Percentiles rank a stretch among this genome's conserved stretches.
phyloP scores from a whole-genome alignment of 2,329 filamentous ascomycete species.

The Lachnellula occidentalis region DNA sequence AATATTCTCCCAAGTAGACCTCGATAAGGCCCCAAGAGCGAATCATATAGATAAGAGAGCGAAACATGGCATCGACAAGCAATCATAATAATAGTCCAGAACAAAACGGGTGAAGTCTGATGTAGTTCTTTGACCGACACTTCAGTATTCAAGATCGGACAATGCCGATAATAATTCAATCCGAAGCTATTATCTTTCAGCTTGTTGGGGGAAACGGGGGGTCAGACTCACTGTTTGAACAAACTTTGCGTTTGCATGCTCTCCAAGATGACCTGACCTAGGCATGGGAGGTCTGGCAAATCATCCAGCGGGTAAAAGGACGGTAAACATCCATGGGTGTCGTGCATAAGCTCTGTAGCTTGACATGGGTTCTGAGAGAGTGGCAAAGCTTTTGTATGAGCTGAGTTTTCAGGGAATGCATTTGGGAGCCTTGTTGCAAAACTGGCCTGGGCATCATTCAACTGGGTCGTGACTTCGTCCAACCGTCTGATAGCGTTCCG shows the following conservation, averaged over 20 bases:
- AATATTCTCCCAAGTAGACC: conserved; percentile 6
- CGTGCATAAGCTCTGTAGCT: not conserved
- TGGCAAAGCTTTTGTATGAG: not conserved
- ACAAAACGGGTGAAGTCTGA: conserved; percentile 5
- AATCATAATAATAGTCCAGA: conserved; percentile 16
- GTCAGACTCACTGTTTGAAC: not conserved
- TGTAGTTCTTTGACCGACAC: conserved; percentile 1
- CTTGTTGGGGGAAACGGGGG: not conserved
- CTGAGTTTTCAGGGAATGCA: not conserved
- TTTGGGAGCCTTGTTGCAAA: not conserved
- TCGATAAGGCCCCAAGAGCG: conserved; percentile 5
- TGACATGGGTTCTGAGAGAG: not conserved
- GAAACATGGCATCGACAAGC: conserved; percentile 8
- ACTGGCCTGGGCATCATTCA: conserved; percentile 6
- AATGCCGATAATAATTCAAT: conserved; percentile 9
- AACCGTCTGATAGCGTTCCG: conserved; percentile 9
- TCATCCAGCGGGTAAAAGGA: not conserved
- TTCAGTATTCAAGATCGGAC: conserved; percentile 9
- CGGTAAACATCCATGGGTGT: not conserved
- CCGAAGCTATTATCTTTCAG: conserved; percentile 2
- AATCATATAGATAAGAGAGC: not conserved
- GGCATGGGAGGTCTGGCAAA: not conserved
- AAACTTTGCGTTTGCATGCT: not conserved
- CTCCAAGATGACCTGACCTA: not conserved
- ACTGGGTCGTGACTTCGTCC: conserved; percentile 11